phyloP scores from a whole-genome alignment of 2,329 filamentous ascomycete genomes.

The Thielaviopsis euricoi region DNA sequence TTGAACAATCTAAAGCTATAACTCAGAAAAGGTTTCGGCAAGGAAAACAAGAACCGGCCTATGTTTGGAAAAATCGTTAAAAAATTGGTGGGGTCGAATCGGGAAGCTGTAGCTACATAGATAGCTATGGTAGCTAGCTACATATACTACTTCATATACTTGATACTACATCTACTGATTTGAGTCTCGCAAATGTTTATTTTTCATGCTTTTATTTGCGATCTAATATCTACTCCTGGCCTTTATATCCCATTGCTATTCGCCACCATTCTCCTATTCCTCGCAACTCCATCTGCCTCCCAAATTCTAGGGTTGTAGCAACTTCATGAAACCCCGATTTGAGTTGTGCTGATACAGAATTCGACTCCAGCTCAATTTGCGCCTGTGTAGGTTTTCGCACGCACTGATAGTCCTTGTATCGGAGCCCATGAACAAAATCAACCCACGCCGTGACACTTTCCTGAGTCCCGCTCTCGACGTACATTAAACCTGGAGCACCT shows the following conservation, averaged over 20 bases:
- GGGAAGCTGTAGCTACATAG: background rate
- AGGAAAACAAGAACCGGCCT: background rate
- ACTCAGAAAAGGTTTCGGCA: background rate
- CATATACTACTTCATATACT: too few relatives aligned
- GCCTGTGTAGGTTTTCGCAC: slow-evolving; percentile 31
- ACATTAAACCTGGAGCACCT: slow-evolving; percentile 61
- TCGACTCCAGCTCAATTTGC: slow-evolving; percentile 1
- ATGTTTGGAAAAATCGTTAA: background rate
- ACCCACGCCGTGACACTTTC: slow-evolving; percentile 46
- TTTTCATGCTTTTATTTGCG: background rate
- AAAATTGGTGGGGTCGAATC: background rate
- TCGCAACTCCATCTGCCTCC: slow-evolving; percentile 38
- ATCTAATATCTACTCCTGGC: background rate
- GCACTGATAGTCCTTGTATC: slow-evolving; percentile 60
- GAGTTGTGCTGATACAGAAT: slow-evolving; percentile 1
- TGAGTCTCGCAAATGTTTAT: background rate
- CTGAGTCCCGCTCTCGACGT: slow-evolving; percentile 45
- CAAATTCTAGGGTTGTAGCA: slow-evolving; percentile 48
- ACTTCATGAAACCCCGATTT: slow-evolving; percentile 35
- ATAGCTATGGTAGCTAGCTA: too few relatives aligned
- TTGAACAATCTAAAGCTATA: background rate
- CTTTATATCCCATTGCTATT: slow-evolving; percentile 43
- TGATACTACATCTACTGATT: background rate
- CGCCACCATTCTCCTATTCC: slow-evolving; percentile 51
- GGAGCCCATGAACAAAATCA: slow-evolving; percentile 41